These are phyloP conservation scores for Gentiana straminea DNA, from an alignment of 257 asterid species.

Conservation along the genomic window DNA sequence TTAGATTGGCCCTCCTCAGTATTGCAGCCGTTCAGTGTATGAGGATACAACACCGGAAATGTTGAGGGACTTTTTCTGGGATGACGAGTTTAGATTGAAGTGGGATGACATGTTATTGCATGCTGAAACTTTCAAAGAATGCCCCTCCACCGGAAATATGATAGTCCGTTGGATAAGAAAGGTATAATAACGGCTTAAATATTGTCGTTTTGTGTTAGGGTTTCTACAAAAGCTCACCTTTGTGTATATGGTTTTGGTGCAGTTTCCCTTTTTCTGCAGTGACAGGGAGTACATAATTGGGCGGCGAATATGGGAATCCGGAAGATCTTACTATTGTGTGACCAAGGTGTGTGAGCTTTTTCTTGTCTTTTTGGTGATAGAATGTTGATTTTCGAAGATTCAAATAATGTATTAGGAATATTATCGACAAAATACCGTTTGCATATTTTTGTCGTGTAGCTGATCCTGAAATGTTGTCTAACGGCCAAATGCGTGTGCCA, in stretches of 20 bases:
- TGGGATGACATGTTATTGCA: constrained; percentile 90
- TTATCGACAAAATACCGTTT: background rate
- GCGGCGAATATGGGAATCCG: constrained; percentile 94
- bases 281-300: constrained; percentile 84
- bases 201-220: background rate
- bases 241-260: constrained; percentile 18
- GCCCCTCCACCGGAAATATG: constrained; percentile 75
- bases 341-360: constrained; percentile 44
- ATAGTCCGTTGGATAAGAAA: constrained; percentile 82
- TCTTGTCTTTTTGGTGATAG: constrained; percentile 1
- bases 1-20: constrained; percentile 83
- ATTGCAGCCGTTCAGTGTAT: constrained; percentile 81
- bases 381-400: too few species aligned
- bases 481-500: too few species aligned
- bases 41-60: constrained; percentile 93
- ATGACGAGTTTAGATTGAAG: constrained; percentile 71
- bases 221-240: constrained; percentile 4
- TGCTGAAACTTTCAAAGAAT: constrained; percentile 62
- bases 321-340: constrained; percentile 72
- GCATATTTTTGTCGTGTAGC: background rate
- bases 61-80: constrained; percentile 92
- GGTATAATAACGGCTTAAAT: constrained; percentile 28
- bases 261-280: constrained; percentile 98
- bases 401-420: background rate
- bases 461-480: background rate